phyloP scores from a whole-genome alignment of 2,329 filamentous ascomycete species.

The Microdochium bolleyi region DNA sequence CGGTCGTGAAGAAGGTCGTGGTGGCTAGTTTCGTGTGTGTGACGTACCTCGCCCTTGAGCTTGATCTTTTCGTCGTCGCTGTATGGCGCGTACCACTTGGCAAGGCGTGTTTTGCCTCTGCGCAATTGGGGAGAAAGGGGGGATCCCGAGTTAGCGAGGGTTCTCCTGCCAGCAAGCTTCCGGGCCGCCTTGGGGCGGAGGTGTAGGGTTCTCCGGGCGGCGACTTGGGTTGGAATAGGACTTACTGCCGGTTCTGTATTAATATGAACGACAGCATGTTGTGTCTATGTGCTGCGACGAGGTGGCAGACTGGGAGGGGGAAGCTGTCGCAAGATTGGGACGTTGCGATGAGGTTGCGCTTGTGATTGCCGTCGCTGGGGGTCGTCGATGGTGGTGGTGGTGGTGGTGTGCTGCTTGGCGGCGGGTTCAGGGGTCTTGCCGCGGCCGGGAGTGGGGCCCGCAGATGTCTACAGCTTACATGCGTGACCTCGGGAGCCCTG shows the following conservation, averaged over 20 bases:
- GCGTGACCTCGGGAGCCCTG: too few relatives aligned
- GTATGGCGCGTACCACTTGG: constrained; percentile 98
- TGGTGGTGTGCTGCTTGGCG: not conserved
- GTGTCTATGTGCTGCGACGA: not conserved
- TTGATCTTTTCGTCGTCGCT: constrained; percentile 99
- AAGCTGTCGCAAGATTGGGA: not conserved
- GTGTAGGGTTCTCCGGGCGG: too few relatives aligned
- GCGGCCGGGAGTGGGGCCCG: too few relatives aligned
- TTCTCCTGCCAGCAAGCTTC: not conserved
- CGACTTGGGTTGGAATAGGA: too few relatives aligned
- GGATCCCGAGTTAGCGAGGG: not conserved
- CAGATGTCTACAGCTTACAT: too few relatives aligned
- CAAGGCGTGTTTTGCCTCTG: constrained; percentile 95
- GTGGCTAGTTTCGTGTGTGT: too few relatives aligned
- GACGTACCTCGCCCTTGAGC: constrained; percentile 83
- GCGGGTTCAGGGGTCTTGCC: not conserved
- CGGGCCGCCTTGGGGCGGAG: not conserved
- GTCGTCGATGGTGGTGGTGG: not conserved
- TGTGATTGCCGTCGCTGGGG: too few relatives aligned
- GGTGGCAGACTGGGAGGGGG: not conserved
- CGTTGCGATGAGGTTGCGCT: not conserved
- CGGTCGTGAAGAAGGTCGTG: too few relatives aligned
- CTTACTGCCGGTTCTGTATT: constrained; percentile 33
- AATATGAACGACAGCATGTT: constrained; percentile 33
- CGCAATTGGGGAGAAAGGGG: not conserved